Percentiles rank a stretch among this genome's conserved stretches.
These are phyloP conservation scores for Astrothelium subdiscretum DNA, from an alignment of 495 filamentous ascomycete species.

Conservation along the genomic window DNA sequence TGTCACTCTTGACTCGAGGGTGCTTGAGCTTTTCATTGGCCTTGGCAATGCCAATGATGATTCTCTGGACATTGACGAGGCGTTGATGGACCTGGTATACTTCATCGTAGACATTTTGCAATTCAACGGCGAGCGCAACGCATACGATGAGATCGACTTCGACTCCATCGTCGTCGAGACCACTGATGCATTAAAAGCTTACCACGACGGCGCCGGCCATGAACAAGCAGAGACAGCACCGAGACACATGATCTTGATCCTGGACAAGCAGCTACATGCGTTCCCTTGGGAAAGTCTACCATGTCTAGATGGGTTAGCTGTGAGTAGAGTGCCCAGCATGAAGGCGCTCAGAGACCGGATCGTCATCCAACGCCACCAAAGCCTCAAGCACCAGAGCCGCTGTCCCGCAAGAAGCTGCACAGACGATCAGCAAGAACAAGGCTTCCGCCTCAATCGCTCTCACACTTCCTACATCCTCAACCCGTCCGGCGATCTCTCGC, in stretches of 20 bases:
- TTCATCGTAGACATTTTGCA: conserved; percentile 95
- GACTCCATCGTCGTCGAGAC: conserved; percentile 72
- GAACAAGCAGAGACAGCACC: conserved; percentile 26
- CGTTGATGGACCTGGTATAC: conserved; percentile 78
- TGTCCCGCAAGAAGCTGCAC: not conserved
- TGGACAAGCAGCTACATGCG: conserved; percentile 78
- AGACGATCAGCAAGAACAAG: conserved; percentile 37
- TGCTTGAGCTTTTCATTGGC: conserved; percentile 80
- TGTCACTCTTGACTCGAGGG: conserved; percentile 58
- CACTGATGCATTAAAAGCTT: conserved; percentile 63
- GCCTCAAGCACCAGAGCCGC: conserved; percentile 20
- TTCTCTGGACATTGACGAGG: conserved; percentile 66
- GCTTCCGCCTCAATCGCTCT: conserved; percentile 50
- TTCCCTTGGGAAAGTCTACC: conserved; percentile 96
- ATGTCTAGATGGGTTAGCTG: conserved; percentile 64
- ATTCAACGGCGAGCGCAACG: conserved; percentile 91
- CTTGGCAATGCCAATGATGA: conserved; percentile 59
- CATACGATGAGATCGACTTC: conserved; percentile 96
- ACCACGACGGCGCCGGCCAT: conserved; percentile 46
- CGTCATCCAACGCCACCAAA: conserved; percentile 24
- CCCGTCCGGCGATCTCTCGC: conserved; percentile 64
- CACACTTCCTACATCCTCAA: conserved; percentile 66
- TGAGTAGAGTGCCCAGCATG: conserved; percentile 76
- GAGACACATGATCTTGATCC: conserved; percentile 77
- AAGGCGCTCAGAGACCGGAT: conserved; percentile 64